A percentile compares a stretch with the other conserved stretches of the same genome.
Conservation (phyloP, 257 asterid genomes). For the Haberlea rhodopensis region DNA sequence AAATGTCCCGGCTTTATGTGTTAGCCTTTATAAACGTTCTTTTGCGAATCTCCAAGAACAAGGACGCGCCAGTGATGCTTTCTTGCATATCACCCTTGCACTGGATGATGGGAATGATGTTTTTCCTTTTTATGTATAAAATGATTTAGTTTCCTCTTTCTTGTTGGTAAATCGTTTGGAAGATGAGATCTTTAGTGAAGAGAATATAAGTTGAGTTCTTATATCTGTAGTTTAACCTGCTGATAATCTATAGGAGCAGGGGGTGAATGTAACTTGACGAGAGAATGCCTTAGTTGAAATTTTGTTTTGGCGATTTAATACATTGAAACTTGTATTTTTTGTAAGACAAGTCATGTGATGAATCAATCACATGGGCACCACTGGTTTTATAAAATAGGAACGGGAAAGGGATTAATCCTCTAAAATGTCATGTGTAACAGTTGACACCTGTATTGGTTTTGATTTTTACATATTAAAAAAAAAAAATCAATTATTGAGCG, state of each 20-base stretch:
- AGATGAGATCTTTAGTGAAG: not conserved
- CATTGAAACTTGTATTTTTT: not conserved
- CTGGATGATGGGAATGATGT: not conserved
- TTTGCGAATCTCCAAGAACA: conserved; percentile 9
- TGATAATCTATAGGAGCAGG: not conserved
- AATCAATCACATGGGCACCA: too few species aligned
- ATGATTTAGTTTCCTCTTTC: conserved; percentile 8
- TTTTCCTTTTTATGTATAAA: not conserved
- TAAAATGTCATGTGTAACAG: not conserved
- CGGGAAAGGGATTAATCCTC: too few species aligned
- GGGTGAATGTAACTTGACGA: not conserved
- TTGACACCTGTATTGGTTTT: not conserved
- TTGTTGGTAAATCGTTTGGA: not conserved
- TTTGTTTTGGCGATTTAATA: not conserved
- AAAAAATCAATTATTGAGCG: not conserved
- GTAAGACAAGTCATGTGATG: conserved; percentile 12
- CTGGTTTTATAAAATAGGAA: too few species aligned
- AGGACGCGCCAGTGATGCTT: not conserved
- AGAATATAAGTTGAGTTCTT: not conserved
- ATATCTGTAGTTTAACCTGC: not conserved
- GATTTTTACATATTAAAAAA: too few species aligned
- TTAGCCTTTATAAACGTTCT: not conserved
- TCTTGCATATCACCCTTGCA: not conserved
- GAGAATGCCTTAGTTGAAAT: not conserved
- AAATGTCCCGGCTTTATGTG: not conserved